Base-by-base conservation (phyloP, 208 protist genomes). In the Zelonia costaricensis region DNA sequence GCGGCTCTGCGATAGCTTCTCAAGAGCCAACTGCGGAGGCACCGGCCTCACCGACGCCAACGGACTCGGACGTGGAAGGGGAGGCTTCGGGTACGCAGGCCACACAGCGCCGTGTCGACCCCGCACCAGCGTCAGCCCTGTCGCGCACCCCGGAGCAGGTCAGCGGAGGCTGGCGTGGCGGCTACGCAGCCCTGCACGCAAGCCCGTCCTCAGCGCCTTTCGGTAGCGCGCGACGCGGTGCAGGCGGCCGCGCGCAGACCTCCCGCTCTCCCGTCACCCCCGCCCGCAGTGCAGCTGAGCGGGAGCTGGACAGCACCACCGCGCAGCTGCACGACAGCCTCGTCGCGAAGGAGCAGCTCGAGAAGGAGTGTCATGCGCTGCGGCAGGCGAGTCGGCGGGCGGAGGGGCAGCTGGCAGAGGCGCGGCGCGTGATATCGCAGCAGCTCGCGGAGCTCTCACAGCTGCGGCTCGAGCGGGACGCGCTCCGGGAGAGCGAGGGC, bases 401-500 rank as follows among this genome's bases (percentile, higher is more conserved):
- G 18, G 79, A 77, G 27, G 76, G 47, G 15, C 79, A 92, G 54
- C 64, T 95, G 49, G 43, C 58, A 15, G 84, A 95, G 16, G 53
- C 74, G 10, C 73, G 84, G 2, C 76, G 84, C 16, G 79, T 92
- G 27, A 69, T 95, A 1, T 88, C 86, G 1, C 78, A 82, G 40
- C 89, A 95, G 63, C 69, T 95, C 46, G 74, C 57, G 25, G 78
- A 91, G 38, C 76, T 95, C 10, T 80, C 75, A 27, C 48, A 58
- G 38, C 59, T 78, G 31, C 72, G 80, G 12, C 35, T 80, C 22
- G 70, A 76, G 60, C 65, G 76, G 9, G 76, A 80, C 49, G 73
- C 73, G 5, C 62, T 76, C 46, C 70, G 76, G 27, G 61, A 76
- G 42, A 62, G 57, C 13, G 84, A 83, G 53, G 65, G 48, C 5